phyloP scores from a whole-genome alignment of 805 yeast genomes.

The Candida caryicola region DNA sequence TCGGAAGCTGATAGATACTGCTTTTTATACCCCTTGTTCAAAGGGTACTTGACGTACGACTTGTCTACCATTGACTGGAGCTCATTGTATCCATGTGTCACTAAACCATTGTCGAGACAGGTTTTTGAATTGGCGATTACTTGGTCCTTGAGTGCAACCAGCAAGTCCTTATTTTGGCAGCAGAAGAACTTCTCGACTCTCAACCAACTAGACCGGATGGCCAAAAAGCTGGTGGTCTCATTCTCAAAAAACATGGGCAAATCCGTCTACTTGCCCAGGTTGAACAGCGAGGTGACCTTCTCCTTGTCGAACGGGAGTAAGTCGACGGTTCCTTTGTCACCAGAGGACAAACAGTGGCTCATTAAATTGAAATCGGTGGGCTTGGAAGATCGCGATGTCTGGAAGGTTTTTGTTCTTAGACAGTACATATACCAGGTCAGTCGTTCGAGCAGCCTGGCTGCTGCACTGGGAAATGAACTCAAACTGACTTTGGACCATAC shows the following conservation, averaged over 20 bases:
- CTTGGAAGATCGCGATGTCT: constrained; percentile 63
- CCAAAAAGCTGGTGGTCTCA: constrained; percentile 19
- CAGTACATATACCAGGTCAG: constrained; percentile 59
- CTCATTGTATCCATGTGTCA: constrained; percentile 61
- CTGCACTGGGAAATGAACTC: not conserved
- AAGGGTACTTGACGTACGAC: constrained; percentile 76
- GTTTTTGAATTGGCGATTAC: constrained; percentile 60
- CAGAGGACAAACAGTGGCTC: constrained; percentile 72
- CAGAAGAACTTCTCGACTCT: constrained; percentile 25
- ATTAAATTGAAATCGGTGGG: constrained; percentile 72
- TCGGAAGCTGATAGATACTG: constrained; percentile 81
- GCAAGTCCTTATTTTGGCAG: constrained; percentile 78
- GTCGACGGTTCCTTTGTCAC: constrained; percentile 41
- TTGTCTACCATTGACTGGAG: constrained; percentile 66
- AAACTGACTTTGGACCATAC: constrained; percentile 6
- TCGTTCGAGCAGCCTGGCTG: not conserved
- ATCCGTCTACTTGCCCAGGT: constrained; percentile 30
- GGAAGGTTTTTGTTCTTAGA: constrained; percentile 77
- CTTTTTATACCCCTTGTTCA: constrained; percentile 73
- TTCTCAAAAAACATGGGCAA: constrained; percentile 36
- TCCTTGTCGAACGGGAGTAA: constrained; percentile 11
- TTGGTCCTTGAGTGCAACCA: constrained; percentile 68
- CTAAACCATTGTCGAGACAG: constrained; percentile 62
- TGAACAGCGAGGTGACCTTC: constrained; percentile 10
- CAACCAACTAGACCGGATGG: constrained; percentile 14